Evolutionary conservation across 768 basidiomycete species (phyloP).

Genomic region (Xerocomus brunneocitrinus): DNA sequence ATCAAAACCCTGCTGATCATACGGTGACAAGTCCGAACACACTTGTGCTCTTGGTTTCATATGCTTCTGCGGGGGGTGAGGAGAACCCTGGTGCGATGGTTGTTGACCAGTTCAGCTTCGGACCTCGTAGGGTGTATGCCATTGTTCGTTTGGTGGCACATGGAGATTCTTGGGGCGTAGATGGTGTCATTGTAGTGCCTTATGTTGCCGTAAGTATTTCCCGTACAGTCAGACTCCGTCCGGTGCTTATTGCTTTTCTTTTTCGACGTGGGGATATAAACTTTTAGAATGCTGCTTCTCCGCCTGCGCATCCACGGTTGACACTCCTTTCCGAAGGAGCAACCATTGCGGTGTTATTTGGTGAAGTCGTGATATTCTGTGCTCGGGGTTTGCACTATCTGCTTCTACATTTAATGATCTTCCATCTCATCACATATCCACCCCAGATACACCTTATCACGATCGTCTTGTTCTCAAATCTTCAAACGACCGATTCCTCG

Average conservation of each 20-base stretch:
- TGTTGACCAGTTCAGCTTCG: conserved; percentile 36
- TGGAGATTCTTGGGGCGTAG: conserved; percentile 23
- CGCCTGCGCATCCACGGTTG: conserved; percentile 69
- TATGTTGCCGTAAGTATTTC: conserved; percentile 63
- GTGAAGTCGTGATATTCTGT: conserved; percentile 71
- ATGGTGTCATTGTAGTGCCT: conserved; percentile 54
- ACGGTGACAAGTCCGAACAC: conserved; percentile 40
- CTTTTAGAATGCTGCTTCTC: conserved; percentile 57
- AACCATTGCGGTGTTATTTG: conserved; percentile 62
- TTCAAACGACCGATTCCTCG: conserved; percentile 63
- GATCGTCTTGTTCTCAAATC: conserved; percentile 73
- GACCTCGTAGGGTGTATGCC: conserved; percentile 62
- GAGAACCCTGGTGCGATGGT: conserved; percentile 34
- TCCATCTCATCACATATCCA: not conserved
- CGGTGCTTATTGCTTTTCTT: not conserved
- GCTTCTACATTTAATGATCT: not conserved
- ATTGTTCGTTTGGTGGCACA: conserved; percentile 43
- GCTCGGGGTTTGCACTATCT: conserved; percentile 46
- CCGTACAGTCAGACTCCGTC: not conserved
- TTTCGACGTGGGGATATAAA: no score
- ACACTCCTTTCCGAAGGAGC: conserved; percentile 56
- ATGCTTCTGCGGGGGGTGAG: conserved; percentile 48
- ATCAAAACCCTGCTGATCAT: conserved; percentile 1
- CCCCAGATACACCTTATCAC: conserved; percentile 60
- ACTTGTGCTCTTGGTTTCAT: conserved; percentile 63